phyloP scores from a whole-genome alignment of 2,329 filamentous ascomycete species.

The Raffaelea albimanens region DNA sequence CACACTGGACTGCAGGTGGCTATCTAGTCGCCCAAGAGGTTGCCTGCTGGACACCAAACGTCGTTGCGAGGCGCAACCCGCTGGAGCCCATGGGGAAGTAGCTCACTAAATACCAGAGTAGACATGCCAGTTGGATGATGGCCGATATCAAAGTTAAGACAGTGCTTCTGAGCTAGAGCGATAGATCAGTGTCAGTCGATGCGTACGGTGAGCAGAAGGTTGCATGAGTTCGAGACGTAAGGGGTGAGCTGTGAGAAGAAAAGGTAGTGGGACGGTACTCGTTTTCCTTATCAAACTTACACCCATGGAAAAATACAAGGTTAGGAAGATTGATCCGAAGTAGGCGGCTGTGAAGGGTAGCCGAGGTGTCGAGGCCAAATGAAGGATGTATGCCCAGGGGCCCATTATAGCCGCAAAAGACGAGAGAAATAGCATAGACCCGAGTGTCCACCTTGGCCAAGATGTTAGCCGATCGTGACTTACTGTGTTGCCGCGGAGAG shows the following conservation, averaged over 20 bases:
- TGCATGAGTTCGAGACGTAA: too few relatives aligned
- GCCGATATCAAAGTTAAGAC: conserved; percentile 78
- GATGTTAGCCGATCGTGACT: too few relatives aligned
- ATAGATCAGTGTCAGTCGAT: too few relatives aligned
- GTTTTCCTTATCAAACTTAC: too few relatives aligned
- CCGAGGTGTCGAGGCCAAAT: conserved; percentile 74
- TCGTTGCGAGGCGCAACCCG: conserved; percentile 75
- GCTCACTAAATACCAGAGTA: conserved; percentile 90
- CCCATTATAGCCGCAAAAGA: conserved; percentile 96
- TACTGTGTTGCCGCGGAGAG: too few relatives aligned
- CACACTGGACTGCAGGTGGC: too few relatives aligned
- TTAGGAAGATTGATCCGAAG: conserved; percentile 85
- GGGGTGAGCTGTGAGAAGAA: too few relatives aligned
- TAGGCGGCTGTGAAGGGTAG: conserved; percentile 91
- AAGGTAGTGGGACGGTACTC: too few relatives aligned
- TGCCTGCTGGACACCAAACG: conserved; percentile 75
- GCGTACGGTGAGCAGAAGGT: too few relatives aligned
- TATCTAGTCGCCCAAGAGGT: conserved; percentile 80
- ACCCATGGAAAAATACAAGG: conserved; percentile 83
- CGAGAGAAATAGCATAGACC: conserved; percentile 77
- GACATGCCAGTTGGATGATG: conserved; percentile 70
- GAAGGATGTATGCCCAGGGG: conserved; percentile 69
- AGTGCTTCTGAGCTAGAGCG: conserved; percentile 64
- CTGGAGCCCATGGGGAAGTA: conserved; percentile 97
- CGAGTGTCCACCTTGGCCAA: conserved; percentile 75